Conservation (phyloP, 164 flowering plant species). For the Stephania japonica region DNA sequence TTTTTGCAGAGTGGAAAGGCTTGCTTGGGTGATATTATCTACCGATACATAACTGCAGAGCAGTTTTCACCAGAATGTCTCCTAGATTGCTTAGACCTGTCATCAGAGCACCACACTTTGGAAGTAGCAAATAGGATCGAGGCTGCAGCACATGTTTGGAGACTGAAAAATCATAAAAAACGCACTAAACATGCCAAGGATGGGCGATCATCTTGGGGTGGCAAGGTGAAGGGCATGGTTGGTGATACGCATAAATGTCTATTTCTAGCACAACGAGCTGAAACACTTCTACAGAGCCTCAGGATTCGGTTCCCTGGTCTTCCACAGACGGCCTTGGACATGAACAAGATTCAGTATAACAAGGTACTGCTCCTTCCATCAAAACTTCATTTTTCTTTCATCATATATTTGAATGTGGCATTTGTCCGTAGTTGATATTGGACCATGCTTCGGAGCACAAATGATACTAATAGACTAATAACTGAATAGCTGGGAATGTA, state of each 20-base stretch:
- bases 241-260: constrained; percentile 39
- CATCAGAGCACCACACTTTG: constrained; percentile 55
- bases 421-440: too few species aligned
- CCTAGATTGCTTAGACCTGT: constrained; percentile 55
- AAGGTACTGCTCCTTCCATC: constrained; percentile 33
- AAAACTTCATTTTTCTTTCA: background rate
- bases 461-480: too few species aligned
- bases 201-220: constrained; percentile 48
- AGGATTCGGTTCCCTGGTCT: constrained; percentile 67
- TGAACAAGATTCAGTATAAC: constrained; percentile 71
- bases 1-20: constrained; percentile 54
- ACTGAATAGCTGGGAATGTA: too few species aligned
- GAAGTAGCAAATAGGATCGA: constrained; percentile 71
- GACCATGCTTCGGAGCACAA: background rate
- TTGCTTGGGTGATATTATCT: constrained; percentile 64
- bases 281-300: constrained; percentile 49
- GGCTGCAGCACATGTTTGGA: constrained; percentile 65
- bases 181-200: constrained; percentile 21
- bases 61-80: constrained; percentile 64
- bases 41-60: constrained; percentile 52
- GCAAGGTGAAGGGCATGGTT: constrained; percentile 53
- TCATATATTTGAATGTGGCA: background rate
- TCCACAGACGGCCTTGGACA: constrained; percentile 70
- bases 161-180: constrained; percentile 34
- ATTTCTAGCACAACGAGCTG: constrained; percentile 55